phyloP scores from a whole-genome alignment of 495 filamentous ascomycete species.

The Penicillium diatomitis region DNA sequence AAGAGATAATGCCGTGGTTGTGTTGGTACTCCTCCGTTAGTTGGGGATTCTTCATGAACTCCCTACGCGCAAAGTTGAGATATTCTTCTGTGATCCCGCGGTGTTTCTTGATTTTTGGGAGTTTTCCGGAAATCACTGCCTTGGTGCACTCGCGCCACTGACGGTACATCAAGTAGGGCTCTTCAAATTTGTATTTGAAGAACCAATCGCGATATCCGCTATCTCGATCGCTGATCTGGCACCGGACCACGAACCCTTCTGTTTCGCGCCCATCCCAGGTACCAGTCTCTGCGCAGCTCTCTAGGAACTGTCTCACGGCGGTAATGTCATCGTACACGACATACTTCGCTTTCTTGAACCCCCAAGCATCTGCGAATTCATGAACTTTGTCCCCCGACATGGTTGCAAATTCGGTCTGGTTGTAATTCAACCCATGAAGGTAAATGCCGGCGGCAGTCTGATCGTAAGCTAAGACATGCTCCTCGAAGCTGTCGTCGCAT shows the following conservation, averaged over 20 bases:
- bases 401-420: constrained; percentile 80
- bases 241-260: constrained; percentile 94
- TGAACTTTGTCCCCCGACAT: constrained; percentile 71
- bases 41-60: constrained; percentile 54
- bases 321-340: constrained; percentile 65
- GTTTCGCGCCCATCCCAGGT: constrained; percentile 84
- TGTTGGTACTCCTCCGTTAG: constrained; percentile 59
- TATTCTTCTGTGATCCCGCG: constrained; percentile 86
- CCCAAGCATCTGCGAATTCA: constrained; percentile 85
- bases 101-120: constrained; percentile 77
- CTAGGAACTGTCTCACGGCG: constrained; percentile 68
- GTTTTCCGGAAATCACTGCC: constrained; percentile 65
- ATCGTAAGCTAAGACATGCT: constrained; percentile 88
- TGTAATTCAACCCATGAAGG: constrained; percentile 91
- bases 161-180: constrained; percentile 95
- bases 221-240: constrained; percentile 51
- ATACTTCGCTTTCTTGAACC: constrained; percentile 81
- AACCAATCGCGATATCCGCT: constrained; percentile 78
- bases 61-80: constrained; percentile 65
- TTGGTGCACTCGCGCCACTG: constrained; percentile 99
- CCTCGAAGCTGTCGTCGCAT: constrained; percentile 92
- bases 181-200: constrained; percentile 99
- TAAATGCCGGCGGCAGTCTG: constrained; percentile 84
- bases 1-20: constrained; percentile 93
- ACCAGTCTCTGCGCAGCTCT: constrained; percentile 73